Percentiles rank a stretch among this genome's conserved stretches.
Evolutionary conservation across 1,284 basidiomycete genomes (phyloP).

Genomic region (Meira nashicola): DNA sequence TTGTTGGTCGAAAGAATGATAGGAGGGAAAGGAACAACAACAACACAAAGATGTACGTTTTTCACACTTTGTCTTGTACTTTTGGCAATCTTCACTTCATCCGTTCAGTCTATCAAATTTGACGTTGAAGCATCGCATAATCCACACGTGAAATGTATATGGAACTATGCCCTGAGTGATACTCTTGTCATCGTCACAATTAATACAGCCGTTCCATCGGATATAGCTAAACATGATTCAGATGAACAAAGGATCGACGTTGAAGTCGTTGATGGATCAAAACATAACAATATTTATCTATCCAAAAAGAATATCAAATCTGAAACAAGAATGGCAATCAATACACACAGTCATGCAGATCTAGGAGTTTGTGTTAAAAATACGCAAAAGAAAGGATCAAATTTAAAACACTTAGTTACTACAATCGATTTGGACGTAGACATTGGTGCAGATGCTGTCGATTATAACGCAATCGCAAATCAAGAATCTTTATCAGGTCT

Average conservation of each 20-base stretch:
- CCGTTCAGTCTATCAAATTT: constrained; percentile 43
- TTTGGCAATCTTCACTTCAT: constrained; percentile 10
- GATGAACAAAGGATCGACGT: constrained; percentile 64
- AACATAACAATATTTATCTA: constrained; percentile 83
- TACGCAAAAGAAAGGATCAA: constrained; percentile 54
- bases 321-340: constrained; percentile 89
- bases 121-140: constrained; percentile 29
- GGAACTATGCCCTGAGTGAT: constrained; percentile 52
- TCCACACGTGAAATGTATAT: constrained; percentile 45
- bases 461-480: constrained; percentile 99
- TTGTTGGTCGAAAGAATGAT: too few relatives aligned
- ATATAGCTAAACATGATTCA: constrained; percentile 14
- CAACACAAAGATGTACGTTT: too few relatives aligned
- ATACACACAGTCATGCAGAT: constrained; percentile 86
- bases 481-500: constrained; percentile 92
- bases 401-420: neutral
- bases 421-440: constrained; percentile 90
- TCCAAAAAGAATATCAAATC: constrained; percentile 80
- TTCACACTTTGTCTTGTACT: neutral
- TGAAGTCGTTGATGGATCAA: constrained; percentile 84
- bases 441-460: constrained; percentile 94
- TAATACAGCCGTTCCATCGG: constrained; percentile 64
- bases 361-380: constrained; percentile 93
- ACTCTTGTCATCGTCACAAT: constrained; percentile 70
- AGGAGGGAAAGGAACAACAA: too few relatives aligned